Evolutionary conservation across 768 basidiomycete species (phyloP).

Genomic region (Pleurotus pulmonarius): DNA sequence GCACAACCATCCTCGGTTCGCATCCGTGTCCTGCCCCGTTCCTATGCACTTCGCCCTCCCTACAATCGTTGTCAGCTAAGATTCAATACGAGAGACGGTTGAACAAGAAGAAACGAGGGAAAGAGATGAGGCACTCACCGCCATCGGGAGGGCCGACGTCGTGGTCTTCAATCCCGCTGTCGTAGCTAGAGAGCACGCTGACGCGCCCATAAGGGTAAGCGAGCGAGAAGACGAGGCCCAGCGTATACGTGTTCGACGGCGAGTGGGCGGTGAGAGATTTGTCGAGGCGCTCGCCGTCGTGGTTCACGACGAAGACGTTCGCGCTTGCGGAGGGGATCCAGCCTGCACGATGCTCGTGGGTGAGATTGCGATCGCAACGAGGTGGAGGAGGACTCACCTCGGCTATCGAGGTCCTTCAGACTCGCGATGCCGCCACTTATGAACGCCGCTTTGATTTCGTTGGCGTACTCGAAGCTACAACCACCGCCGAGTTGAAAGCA

Average conservation of each 20-base stretch:
- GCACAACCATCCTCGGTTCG: conserved; percentile 57
- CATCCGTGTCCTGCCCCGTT: conserved; percentile 26
- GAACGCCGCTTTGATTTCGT: neutral
- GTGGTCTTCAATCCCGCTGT: conserved; percentile 26
- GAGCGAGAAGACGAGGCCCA: conserved; percentile 42
- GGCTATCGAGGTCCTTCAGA: neutral
- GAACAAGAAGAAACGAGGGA: neutral
- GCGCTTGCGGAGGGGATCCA: conserved; percentile 39
- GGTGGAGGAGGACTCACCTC: neutral
- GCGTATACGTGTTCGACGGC: conserved; percentile 39
- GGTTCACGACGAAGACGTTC: conserved; percentile 47
- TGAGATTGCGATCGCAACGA: too few relatives aligned
- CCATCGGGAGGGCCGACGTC: conserved; percentile 61
- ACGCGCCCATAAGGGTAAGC: conserved; percentile 49
- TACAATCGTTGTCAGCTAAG: neutral
- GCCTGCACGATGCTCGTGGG: conserved; percentile 12
- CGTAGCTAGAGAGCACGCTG: conserved; percentile 38
- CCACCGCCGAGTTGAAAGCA: neutral
- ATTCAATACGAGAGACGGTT: neutral
- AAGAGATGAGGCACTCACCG: conserved; percentile 19
- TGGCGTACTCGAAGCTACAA: neutral
- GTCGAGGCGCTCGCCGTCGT: conserved; percentile 42
- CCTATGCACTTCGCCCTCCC: conserved; percentile 42
- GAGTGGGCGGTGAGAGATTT: conserved; percentile 39
- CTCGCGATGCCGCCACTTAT: neutral